Evolutionary conservation across 1,139 yeast species (phyloP).

Genomic region (Blastobotrys ciferrii): DNA sequence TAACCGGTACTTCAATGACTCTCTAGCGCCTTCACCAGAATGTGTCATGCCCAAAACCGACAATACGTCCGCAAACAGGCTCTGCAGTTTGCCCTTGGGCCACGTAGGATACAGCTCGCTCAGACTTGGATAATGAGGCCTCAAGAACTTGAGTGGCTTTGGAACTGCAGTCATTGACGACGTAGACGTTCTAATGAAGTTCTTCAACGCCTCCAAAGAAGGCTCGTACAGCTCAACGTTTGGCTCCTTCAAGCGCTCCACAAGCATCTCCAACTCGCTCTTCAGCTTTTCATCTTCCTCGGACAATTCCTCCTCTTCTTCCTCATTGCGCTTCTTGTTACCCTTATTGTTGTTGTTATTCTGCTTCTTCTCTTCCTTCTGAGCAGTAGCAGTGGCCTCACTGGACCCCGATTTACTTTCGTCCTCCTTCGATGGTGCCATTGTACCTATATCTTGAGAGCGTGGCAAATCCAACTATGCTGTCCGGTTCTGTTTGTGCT

Average conservation of each 20-base stretch:
- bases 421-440: conserved; percentile 11
- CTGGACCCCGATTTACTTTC: conserved; percentile 2
- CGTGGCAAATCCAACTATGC: conserved; percentile 7
- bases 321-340: conserved; percentile 36
- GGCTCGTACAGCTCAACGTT: conserved; percentile 53
- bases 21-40: conserved; percentile 78
- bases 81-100: conserved; percentile 45
- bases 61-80: conserved; percentile 72
- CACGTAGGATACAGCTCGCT: conserved; percentile 66
- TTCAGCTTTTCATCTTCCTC: conserved; percentile 93
- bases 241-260: conserved; percentile 64
- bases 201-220: conserved; percentile 67
- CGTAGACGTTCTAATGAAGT: conserved; percentile 84
- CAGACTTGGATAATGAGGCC: conserved; percentile 77
- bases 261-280: conserved; percentile 81
- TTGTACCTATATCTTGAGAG: neutral
- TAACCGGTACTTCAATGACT: conserved; percentile 78
- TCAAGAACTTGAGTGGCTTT: conserved; percentile 90
- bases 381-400: conserved; percentile 1
- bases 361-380: conserved; percentile 12
- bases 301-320: conserved; percentile 73
- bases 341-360: conserved; percentile 16
- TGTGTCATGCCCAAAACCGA: conserved; percentile 96
- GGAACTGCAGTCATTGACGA: conserved; percentile 99
- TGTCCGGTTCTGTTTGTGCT: neutral